Evolutionary conservation across 768 basidiomycete genomes (phyloP), one percentile per base, ranked within the genome.

Genomic region (Pleurotus tuber-regium): DNA sequence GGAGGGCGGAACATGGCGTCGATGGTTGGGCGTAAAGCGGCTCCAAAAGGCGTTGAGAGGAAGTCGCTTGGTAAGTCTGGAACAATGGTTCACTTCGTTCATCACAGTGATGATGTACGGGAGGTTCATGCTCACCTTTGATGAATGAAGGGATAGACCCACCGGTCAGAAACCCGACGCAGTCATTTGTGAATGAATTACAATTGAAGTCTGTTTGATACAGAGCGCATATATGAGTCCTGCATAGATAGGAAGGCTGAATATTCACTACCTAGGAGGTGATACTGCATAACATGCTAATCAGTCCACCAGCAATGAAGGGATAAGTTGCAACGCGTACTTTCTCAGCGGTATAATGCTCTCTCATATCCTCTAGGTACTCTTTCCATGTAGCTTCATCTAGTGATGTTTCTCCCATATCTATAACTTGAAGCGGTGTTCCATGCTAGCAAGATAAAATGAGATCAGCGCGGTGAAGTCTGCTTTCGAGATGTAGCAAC

Each of bases 171-270:
- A 97, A 94, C 2, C 88, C 92, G 28, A 92, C 70, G 52, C 84
- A 84, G 57, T 96, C 92, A 53, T 87, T 91, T 2, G 92, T 94
- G 58, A 98, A 98, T 1, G 90, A 88, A 66, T 98, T 98, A 67
- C 94, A 97, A 61, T 97, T 97, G 58, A 95, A 95, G 36, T 96
- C 92, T 87, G 55, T 25, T n/a, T n/a, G n/a, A n/a, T 14, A 25
- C 23, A 24, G 26, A 14, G 16, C 11, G 4, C 10, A 14, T 25
- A 40, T 54, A 11, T 11, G n/a, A 9, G 43, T 18, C 43, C 18
- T 30, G 19, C 9, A 8, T 14, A 11, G 14, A 21, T 23, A 35
- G 9, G 41, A 21, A 10, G 33, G n/a, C 21, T 36, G 24, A 14
- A 54, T 36, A 36, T 53, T 38, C 66, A n/a, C 52, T 63, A 88